Conservation (phyloP, 2,329 filamentous ascomycete genomes). For the Pezicula radicicola region DNA sequence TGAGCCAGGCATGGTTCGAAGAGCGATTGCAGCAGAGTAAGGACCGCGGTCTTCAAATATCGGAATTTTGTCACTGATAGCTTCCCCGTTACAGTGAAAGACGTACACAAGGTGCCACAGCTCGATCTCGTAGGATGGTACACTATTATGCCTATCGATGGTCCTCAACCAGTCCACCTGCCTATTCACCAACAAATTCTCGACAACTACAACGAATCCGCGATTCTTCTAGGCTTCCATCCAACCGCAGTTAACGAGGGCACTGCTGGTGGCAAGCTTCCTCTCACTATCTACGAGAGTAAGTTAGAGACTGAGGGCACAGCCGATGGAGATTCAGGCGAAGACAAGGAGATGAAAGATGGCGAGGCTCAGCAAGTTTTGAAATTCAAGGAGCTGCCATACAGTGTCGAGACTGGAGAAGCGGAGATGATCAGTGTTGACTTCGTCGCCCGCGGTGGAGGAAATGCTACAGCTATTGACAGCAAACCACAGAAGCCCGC, state of each 20-base stretch:
- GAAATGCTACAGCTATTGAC: conserved; percentile 67
- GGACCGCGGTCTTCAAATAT: conserved; percentile 28
- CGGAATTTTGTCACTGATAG: not conserved
- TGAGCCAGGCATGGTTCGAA: conserved; percentile 72
- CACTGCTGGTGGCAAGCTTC: conserved; percentile 73
- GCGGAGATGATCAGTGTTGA: conserved; percentile 98
- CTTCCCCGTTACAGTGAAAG: conserved; percentile 61
- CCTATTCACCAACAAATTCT: conserved; percentile 78
- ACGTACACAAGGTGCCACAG: conserved; percentile 79
- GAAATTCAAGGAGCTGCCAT: conserved; percentile 79
- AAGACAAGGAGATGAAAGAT: conserved; percentile 73
- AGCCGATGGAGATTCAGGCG: conserved; percentile 42
- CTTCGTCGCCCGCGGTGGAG: conserved; percentile 81
- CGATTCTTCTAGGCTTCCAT: conserved; percentile 84
- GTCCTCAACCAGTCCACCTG: conserved; percentile 65
- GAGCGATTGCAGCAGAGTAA: conserved; percentile 81
- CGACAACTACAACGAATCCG: conserved; percentile 74
- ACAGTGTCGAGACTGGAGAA: conserved; percentile 88
- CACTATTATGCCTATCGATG: conserved; percentile 69
- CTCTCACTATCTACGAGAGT: conserved; percentile 88
- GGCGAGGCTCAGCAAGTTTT: conserved; percentile 53
- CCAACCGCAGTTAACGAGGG: conserved; percentile 53
- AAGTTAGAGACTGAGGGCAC: conserved; percentile 68
- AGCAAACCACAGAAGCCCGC: conserved; percentile 20
- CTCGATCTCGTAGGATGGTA: conserved; percentile 94